phyloP scores from a whole-genome alignment of 2,329 filamentous ascomycete genomes.

The Corynespora cassiicola region DNA sequence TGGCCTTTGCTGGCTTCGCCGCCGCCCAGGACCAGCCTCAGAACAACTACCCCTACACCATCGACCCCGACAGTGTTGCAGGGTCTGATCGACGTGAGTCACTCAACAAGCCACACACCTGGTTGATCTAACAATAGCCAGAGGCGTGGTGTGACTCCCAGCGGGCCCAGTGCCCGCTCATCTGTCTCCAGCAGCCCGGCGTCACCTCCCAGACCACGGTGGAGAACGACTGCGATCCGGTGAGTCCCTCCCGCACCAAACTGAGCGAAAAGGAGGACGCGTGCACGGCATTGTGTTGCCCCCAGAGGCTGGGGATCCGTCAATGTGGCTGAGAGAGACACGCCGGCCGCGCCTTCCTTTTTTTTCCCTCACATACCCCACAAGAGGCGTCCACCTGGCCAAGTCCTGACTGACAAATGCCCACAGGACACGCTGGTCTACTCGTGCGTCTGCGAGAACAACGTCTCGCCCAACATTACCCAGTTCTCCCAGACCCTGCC shows the following conservation, averaged over 20 bases:
- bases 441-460: conserved; percentile 73
- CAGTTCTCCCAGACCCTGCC: conserved; percentile 81
- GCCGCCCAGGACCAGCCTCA: conserved; percentile 53
- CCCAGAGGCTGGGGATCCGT: too few relatives aligned
- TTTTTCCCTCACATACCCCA: background rate
- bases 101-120: background rate
- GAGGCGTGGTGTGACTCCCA: conserved; percentile 72
- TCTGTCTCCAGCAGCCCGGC: conserved; percentile 70
- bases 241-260: conserved; percentile 43
- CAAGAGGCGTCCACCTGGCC: conserved; percentile 5
- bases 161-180: conserved; percentile 69
- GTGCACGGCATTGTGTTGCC: background rate
- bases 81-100: conserved; percentile 60
- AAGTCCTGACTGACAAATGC: conserved; percentile 6
- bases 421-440: conserved; percentile 63
- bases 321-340: conserved; percentile 51
- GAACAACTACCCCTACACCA: conserved; percentile 51
- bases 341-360: too few relatives aligned
- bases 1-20: conserved; percentile 60
- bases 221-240: conserved; percentile 72
- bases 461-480: conserved; percentile 72
- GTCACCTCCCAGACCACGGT: conserved; percentile 52
- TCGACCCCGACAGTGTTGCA: conserved; percentile 68
- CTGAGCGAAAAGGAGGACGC: background rate
- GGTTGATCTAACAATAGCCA: conserved; percentile 42